These are phyloP conservation scores for Geosmithia flava DNA, from an alignment of 2,329 filamentous ascomycete genomes.

Conservation along the genomic window DNA sequence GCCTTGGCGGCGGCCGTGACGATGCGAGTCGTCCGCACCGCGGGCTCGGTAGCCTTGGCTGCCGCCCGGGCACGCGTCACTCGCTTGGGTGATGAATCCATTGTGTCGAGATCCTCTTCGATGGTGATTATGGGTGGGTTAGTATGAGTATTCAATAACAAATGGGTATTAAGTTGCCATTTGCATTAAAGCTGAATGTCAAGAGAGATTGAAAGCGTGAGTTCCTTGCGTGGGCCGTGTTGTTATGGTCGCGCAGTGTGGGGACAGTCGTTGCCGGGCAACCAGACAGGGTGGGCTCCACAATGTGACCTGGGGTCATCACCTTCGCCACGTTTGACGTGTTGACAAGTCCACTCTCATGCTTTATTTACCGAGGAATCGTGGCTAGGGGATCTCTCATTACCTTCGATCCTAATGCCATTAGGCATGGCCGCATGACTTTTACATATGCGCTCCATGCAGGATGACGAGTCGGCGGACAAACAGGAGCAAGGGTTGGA, in stretches of 20 bases:
- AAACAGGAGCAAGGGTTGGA: background rate
- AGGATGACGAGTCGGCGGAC: background rate
- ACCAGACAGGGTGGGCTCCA: background rate
- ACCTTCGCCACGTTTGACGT: background rate
- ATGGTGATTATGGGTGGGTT: background rate
- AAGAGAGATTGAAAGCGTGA: background rate
- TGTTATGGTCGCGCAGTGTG: background rate
- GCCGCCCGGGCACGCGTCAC: constrained; percentile 39
- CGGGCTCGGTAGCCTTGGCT: constrained; percentile 24
- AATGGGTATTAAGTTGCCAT: background rate
- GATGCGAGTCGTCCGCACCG: constrained; percentile 28
- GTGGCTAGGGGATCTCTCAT: background rate
- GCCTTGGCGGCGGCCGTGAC: constrained; percentile 36
- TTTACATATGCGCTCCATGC: background rate
- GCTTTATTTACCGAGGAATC: background rate
- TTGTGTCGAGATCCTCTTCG: constrained; percentile 13
- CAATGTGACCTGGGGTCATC: background rate
- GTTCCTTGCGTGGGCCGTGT: background rate
- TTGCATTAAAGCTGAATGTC: background rate
- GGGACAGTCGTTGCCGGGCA: background rate
- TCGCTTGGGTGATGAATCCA: constrained; percentile 49
- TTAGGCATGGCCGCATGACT: background rate
- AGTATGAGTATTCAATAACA: background rate
- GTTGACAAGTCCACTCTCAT: background rate
- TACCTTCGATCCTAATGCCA: background rate